Evolutionary conservation across 148 eudicot species (phyloP).

Genomic region (Cornus suecica): DNA sequence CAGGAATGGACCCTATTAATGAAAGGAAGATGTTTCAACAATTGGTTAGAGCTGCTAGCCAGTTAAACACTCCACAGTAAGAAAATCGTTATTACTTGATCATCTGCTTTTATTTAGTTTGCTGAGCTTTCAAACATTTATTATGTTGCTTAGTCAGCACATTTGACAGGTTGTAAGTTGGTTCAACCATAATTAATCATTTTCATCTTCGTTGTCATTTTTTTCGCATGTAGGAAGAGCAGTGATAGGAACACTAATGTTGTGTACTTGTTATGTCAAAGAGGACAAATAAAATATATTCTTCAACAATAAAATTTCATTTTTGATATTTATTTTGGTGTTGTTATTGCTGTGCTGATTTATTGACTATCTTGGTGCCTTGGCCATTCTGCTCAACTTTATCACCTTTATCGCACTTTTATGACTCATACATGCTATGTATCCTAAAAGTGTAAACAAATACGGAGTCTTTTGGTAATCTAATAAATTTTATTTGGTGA

Average conservation of each 20-base stretch:
- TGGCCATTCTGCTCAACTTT: not conserved
- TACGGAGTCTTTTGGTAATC: no score
- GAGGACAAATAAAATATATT: not conserved
- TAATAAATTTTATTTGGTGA: not conserved
- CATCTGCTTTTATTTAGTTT: constrained; percentile 1
- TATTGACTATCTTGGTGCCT: not conserved
- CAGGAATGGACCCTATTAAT: constrained; percentile 97
- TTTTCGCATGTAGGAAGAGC: not conserved
- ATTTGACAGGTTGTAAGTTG: not conserved
- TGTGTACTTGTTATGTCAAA: not conserved
- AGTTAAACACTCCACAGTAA: constrained; percentile 96
- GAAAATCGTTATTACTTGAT: constrained; percentile 15
- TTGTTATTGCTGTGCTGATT: not conserved
- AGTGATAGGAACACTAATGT: not conserved
- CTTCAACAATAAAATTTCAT: not conserved
- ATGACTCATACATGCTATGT: no score
- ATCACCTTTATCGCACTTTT: not conserved
- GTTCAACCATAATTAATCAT: not conserved
- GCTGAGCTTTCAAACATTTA: not conserved
- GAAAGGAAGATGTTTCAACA: constrained; percentile 99
- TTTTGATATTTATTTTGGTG: not conserved
- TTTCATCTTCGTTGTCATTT: no score
- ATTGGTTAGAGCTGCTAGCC: constrained; percentile 94
- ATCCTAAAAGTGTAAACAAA: no score
- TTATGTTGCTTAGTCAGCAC: not conserved